Conservation (phyloP, 495 filamentous ascomycete species). For the Penicillium cataractarum region DNA sequence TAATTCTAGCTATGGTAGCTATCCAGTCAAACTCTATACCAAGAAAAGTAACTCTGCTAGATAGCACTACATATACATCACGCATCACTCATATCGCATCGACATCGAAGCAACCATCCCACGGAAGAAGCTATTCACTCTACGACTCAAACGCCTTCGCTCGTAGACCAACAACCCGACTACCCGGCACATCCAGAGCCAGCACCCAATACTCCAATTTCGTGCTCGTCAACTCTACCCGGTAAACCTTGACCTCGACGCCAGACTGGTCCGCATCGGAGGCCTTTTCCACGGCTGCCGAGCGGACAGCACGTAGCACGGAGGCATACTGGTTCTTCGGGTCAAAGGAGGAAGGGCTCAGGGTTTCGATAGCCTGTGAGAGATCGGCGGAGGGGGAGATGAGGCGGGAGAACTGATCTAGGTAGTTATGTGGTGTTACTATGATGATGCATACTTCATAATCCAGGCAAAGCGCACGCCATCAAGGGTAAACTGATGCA, state of each 20-base stretch:
- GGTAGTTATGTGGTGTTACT: neutral
- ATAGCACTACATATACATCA: constrained; percentile 1
- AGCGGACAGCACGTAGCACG: constrained; percentile 38
- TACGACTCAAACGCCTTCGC: constrained; percentile 75
- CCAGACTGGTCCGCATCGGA: constrained; percentile 36
- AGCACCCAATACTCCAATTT: constrained; percentile 79
- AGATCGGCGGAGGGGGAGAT: constrained; percentile 41
- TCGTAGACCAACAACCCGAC: constrained; percentile 72
- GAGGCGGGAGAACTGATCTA: constrained; percentile 44
- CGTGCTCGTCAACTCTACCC: constrained; percentile 60
- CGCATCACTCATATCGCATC: neutral
- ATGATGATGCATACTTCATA: constrained; percentile 11
- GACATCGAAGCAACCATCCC: neutral
- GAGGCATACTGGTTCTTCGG: constrained; percentile 42
- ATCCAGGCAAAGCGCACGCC: neutral
- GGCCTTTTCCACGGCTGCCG: constrained; percentile 33
- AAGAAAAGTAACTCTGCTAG: neutral
- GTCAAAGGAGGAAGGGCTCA: constrained; percentile 44
- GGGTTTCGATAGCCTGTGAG: constrained; percentile 36
- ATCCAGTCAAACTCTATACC: constrained; percentile 8
- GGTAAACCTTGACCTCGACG: constrained; percentile 77
- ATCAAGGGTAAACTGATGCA: constrained; percentile 2
- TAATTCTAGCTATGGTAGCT: neutral
- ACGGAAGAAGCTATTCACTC: no score
- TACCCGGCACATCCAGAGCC: constrained; percentile 55